phyloP scores from a whole-genome alignment of 371 early-diverging fungal species.

The Mucor indicus region DNA sequence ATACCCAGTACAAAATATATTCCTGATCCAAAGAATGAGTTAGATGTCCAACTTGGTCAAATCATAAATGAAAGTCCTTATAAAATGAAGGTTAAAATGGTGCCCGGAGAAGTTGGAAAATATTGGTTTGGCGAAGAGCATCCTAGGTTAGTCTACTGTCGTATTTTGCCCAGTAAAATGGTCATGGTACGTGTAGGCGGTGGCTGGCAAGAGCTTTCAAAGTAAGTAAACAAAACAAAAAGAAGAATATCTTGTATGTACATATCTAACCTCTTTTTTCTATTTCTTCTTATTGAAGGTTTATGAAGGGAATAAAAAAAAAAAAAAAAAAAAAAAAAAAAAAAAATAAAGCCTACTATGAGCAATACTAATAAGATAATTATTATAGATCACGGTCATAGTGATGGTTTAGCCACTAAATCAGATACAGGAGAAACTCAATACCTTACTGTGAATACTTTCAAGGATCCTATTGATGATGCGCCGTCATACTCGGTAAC shows the following conservation, averaged over 20 bases:
- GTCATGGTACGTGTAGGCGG: constrained; percentile 86
- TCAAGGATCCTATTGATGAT: constrained; percentile 8
- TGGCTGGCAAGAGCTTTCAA: constrained; percentile 72
- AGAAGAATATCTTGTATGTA: too few relatives aligned
- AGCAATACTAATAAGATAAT: too few relatives aligned
- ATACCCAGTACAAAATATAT: constrained; percentile 19
- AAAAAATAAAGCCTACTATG: too few relatives aligned
- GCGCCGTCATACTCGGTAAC: constrained; percentile 13
- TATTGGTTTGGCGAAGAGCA: constrained; percentile 78
- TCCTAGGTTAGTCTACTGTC: constrained; percentile 52
- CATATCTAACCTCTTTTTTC: too few relatives aligned
- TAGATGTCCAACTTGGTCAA: constrained; percentile 47
- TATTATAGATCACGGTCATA: constrained; percentile 24
- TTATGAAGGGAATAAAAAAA: constrained; percentile 18
- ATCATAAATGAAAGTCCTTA: constrained; percentile 61
- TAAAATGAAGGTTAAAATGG: constrained; percentile 38
- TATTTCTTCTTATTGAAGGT: not conserved
- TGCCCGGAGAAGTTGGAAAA: constrained; percentile 57
- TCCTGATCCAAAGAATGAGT: constrained; percentile 44
- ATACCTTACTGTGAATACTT: constrained; percentile 14
- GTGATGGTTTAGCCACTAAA: constrained; percentile 17
- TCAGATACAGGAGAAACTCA: constrained; percentile 14
- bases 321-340: too few relatives aligned
- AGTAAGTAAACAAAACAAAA: too few relatives aligned
- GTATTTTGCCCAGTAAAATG: constrained; percentile 62